Percentiles rank a stretch among this genome's conserved stretches.
These are phyloP conservation scores for Astragalus membranaceus DNA, from an alignment of 306 rosid genomes.

Conservation along the genomic window DNA sequence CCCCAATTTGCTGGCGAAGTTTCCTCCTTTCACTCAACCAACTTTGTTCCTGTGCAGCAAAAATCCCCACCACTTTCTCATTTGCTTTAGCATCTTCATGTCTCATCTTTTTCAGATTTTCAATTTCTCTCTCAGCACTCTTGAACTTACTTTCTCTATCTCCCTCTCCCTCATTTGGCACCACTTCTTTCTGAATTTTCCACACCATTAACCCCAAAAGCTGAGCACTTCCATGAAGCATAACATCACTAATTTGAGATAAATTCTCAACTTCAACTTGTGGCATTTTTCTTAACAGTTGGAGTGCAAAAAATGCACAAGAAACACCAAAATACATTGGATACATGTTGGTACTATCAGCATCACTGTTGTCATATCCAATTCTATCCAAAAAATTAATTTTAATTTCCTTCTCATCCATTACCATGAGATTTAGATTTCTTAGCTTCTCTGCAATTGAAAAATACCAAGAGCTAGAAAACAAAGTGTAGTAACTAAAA, in stretches of 20 bases:
- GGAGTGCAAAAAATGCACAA: slow-evolving; percentile 77
- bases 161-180: slow-evolving; percentile 21
- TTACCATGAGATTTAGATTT: slow-evolving; percentile 29
- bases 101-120: slow-evolving; percentile 63
- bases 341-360: slow-evolving; percentile 35
- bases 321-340: slow-evolving; percentile 83
- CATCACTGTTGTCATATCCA: slow-evolving; percentile 32
- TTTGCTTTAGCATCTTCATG: slow-evolving; percentile 92
- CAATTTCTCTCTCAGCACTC: slow-evolving; percentile 55
- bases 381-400: background rate
- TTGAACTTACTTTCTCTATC: slow-evolving; percentile 36
- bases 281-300: slow-evolving; percentile 43
- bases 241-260: slow-evolving; percentile 49
- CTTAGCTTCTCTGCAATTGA: slow-evolving; percentile 23
- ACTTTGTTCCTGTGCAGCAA: slow-evolving; percentile 83
- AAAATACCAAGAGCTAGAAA: slow-evolving; percentile 23
- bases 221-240: slow-evolving; percentile 83
- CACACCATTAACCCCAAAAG: slow-evolving; percentile 76
- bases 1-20: slow-evolving; percentile 63
- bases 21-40: slow-evolving; percentile 78
- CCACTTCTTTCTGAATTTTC: slow-evolving; percentile 59
- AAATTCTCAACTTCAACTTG: slow-evolving; percentile 45
- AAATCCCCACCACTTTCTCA: slow-evolving; percentile 89
- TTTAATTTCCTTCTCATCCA: slow-evolving; percentile 55
- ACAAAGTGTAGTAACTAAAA: slow-evolving; percentile 9